phyloP scores from a whole-genome alignment of 2,329 filamentous ascomycete species.

The Niveomyces coronatus region DNA sequence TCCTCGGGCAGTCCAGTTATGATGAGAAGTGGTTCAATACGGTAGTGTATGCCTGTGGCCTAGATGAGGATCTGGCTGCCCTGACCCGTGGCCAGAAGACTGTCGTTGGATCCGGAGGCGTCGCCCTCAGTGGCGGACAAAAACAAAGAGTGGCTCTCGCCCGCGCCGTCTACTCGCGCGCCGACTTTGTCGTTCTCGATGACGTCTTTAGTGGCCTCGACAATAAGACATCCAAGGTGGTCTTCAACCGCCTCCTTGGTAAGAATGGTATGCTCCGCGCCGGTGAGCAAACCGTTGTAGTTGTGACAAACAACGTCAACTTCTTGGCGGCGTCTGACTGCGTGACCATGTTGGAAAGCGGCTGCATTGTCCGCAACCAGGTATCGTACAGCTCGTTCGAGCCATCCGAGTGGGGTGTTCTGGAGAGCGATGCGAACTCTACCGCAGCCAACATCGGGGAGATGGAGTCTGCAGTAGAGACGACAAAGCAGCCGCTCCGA shows the following conservation, averaged over 20 bases:
- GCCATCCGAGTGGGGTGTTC: constrained; percentile 12
- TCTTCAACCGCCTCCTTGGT: constrained; percentile 33
- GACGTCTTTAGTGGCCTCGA: constrained; percentile 37
- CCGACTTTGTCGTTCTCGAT: constrained; percentile 32
- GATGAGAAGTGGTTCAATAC: constrained; percentile 20
- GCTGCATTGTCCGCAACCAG: constrained; percentile 16
- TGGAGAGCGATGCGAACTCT: constrained; percentile 7
- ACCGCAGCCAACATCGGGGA: background rate
- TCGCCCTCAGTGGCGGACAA: constrained; percentile 34
- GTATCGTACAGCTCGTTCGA: constrained; percentile 14
- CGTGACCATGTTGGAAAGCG: constrained; percentile 17
- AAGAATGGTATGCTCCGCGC: constrained; percentile 29
- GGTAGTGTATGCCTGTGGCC: constrained; percentile 23
- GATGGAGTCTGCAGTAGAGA: background rate
- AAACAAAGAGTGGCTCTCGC: constrained; percentile 33
- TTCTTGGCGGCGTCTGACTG: constrained; percentile 17
- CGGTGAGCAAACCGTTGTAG: constrained; percentile 28
- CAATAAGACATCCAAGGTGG: constrained; percentile 28
- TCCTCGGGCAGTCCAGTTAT: constrained; percentile 15
- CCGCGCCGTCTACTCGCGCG: constrained; percentile 33
- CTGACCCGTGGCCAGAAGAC: constrained; percentile 25
- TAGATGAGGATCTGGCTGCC: constrained; percentile 23
- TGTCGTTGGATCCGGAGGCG: constrained; percentile 29
- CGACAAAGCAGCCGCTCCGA: background rate
- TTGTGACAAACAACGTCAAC: constrained; percentile 29